Evolutionary conservation across 805 yeast species (phyloP).

Genomic region (Pichia paraexigua): DNA sequence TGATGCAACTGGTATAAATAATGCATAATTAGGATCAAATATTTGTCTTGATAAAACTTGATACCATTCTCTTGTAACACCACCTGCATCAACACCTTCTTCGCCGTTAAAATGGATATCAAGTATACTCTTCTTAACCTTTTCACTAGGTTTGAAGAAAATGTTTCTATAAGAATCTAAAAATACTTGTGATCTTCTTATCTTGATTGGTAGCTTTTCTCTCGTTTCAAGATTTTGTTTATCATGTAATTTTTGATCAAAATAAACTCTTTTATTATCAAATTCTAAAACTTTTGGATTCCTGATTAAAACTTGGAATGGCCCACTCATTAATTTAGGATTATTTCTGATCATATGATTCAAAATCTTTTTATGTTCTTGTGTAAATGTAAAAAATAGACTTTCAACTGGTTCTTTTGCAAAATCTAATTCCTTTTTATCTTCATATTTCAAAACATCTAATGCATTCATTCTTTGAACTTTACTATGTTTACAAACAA

Average conservation of each 20-base stretch:
- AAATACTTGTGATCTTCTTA: constrained; percentile 86
- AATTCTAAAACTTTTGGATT: constrained; percentile 88
- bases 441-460: constrained; percentile 56
- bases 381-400: constrained; percentile 78
- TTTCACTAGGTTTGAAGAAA: constrained; percentile 69
- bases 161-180: constrained; percentile 80
- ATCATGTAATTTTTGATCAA: constrained; percentile 63
- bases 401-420: constrained; percentile 68
- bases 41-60: constrained; percentile 90
- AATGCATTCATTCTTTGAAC: constrained; percentile 49
- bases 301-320: constrained; percentile 79
- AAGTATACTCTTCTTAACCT: constrained; percentile 62
- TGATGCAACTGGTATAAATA: constrained; percentile 84
- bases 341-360: constrained; percentile 88
- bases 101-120: constrained; percentile 87
- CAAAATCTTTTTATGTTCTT: constrained; percentile 76
- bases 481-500: constrained; percentile 83
- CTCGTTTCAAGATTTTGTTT: constrained; percentile 32
- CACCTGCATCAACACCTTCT: constrained; percentile 97
- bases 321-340: constrained; percentile 92
- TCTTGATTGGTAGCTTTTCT: constrained; percentile 50
- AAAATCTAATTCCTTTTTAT: constrained; percentile 57
- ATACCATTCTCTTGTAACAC: constrained; percentile 95
- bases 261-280: constrained; percentile 85
- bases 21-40: constrained; percentile 92